Base-by-base conservation (phyloP, 352 stramenopile species). In the Albugo laibachii region DNA sequence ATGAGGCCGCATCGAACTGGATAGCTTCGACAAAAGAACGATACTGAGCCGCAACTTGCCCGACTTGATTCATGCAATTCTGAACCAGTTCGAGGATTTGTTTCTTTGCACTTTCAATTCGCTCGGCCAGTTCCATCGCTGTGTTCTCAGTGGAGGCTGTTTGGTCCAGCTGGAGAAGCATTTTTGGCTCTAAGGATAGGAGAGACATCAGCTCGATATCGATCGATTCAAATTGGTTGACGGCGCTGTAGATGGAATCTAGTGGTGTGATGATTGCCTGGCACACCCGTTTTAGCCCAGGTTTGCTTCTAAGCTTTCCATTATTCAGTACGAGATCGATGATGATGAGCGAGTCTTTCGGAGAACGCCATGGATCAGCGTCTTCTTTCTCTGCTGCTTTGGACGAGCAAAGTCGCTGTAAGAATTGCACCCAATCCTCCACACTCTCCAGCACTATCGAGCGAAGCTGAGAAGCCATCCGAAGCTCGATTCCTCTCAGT, bases 141-240 rank as follows among this genome's bases (percentile, higher is more conserved):
- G 83, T 75, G 0, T 54, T 47, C 10, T 43, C 44, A 20, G 73
- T 60, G 24, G 8, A 8, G 8, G 24, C 3, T 10, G 24, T 31
- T 1, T 62, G 53, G 2, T 68, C 57, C 11, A 88, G 54, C 47
- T 82, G 62, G 0, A 92, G 57, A 3, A 92, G 41, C 3, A 65
- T 70, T 0, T 55, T 51, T 13, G 62, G 60, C 2, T 81, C 69
- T 2, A 96, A 67, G 5, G 69, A 62, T 11, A 96, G 59, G 13
- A 96, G 58, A 6, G 74, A 92, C 70, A 96, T 82, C 19, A 96
- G 72, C 41, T 96, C 87, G 47, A 65, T 72, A 55, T 96, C 86
- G 19, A 96, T 69, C 13, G 68, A 61, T 44, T 86, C 74, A 8
- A 95, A 67, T 44, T 85, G 73, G 39, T 87, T 66, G 0, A 95